Evolutionary conservation across 2,329 filamentous ascomycete genomes (phyloP), one percentile per base, ranked within the genome.

Genomic region (Plenodomus biglobosus): DNA sequence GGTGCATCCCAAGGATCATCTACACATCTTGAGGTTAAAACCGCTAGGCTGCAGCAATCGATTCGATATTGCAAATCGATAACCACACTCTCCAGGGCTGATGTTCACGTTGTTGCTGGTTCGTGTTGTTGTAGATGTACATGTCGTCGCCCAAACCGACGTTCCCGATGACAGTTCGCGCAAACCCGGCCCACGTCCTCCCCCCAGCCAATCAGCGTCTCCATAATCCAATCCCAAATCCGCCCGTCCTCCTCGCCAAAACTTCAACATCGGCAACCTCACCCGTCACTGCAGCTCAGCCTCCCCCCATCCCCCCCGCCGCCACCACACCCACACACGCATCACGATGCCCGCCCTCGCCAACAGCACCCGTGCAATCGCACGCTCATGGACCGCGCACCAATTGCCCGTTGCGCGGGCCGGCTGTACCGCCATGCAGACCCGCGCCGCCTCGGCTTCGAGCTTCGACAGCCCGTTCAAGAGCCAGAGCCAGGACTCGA

Each of bases 381-480:
- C 73, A 66, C 76, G 77, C 62, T 69, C 71, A 68, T 75, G 74
- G 66, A 72, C 74, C 48, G 74, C 75, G 52, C 68, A 75, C 66
- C 73, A 72, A 65, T 65, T 76, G 62, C 74, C 75, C 61, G 70
- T 74, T 57, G 67, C 76, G 59, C 73, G 75, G 65, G 73, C 74
- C 53, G 68, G 73, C 50, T 66, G 72, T 65, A 72, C 74, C 61
- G 66, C 74, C 58, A 61, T 72, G 62, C 75, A 77, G 64, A 71
- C 72, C 64, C 75, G 74, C 59, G 68, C 63, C 65, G 62, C 68
- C 56, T 71, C 71, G 59, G 69, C 76, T 53, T 72, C 75, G 55
- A 72, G 71, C 56, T 79, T 77, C 73, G 72, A 75, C 61, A 76
- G 72, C 62, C 84, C 84, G 53, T 86, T 86, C 76, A 75, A 76